A percentile compares a stretch with the other conserved stretches of the same genome.
Conservation (phyloP, 257 asterid genomes). For the Handroanthus guayacan region DNA sequence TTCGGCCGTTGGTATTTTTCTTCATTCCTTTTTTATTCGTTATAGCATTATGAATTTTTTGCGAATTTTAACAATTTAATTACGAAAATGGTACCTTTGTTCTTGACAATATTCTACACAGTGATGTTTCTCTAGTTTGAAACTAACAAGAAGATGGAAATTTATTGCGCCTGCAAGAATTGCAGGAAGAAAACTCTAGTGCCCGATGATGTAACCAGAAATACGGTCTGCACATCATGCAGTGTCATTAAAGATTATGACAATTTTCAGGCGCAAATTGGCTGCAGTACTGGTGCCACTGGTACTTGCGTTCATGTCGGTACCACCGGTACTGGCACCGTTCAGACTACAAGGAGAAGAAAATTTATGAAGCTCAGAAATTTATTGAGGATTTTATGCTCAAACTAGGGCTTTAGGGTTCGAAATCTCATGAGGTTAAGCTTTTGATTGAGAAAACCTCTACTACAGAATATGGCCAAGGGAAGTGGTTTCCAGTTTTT, state of each 20-base stretch:
- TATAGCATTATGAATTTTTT: not conserved
- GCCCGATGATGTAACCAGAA: constrained; percentile 48
- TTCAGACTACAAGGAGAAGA: constrained; percentile 55
- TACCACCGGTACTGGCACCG: constrained; percentile 59
- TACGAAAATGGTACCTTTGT: not conserved
- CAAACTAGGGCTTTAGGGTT: constrained; percentile 52
- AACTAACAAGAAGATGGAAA: constrained; percentile 46
- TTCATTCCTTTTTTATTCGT: too few species aligned
- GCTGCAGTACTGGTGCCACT: constrained; percentile 58
- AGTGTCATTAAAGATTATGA: constrained; percentile 63
- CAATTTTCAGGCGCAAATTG: constrained; percentile 56
- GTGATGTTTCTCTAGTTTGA: not conserved
- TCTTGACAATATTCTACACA: not conserved
- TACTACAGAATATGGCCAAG: constrained; percentile 70
- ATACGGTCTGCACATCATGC: constrained; percentile 60
- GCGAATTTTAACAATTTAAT: not conserved
- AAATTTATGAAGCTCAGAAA: constrained; percentile 57
- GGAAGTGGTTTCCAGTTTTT: constrained; percentile 71
- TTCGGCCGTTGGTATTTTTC: too few species aligned
- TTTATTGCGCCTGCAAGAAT: constrained; percentile 53
- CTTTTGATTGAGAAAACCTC: constrained; percentile 55
- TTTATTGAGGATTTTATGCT: constrained; percentile 54
- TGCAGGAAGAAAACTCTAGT: constrained; percentile 51
- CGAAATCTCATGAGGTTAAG: constrained; percentile 55
- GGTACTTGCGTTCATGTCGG: constrained; percentile 66